phyloP scores from a whole-genome alignment of 495 filamentous ascomycete genomes.

The Neurospora sp. region DNA sequence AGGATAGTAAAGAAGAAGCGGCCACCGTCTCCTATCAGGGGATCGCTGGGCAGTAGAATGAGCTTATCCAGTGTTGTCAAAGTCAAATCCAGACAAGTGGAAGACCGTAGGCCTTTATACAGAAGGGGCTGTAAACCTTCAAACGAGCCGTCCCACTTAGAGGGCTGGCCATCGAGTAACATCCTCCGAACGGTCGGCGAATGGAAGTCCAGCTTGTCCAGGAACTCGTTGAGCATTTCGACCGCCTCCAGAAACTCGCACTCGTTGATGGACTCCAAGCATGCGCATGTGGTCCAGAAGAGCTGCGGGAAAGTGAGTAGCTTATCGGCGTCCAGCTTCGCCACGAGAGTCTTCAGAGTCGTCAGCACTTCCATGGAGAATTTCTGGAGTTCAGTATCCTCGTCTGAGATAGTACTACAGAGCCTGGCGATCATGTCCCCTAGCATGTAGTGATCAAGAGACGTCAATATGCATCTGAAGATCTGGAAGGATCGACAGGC shows the following conservation, averaged over 20 bases:
- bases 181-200: conserved; percentile 55
- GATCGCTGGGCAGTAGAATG: conserved; percentile 66
- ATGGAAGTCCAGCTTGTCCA: conserved; percentile 73
- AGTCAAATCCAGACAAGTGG: conserved; percentile 62
- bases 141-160: conserved; percentile 82
- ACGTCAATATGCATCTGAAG: conserved; percentile 84
- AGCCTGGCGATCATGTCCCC: conserved; percentile 90
- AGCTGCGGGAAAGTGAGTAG: conserved; percentile 81
- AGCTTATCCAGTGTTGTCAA: conserved; percentile 69
- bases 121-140: conserved; percentile 77
- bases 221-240: conserved; percentile 79
- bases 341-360: conserved; percentile 81
- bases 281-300: conserved; percentile 96
- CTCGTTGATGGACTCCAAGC: conserved; percentile 90
- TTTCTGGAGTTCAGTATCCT: conserved; percentile 80
- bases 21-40: conserved; percentile 69
- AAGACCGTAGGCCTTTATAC: conserved; percentile 89
- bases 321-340: conserved; percentile 66
- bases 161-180: conserved; percentile 67
- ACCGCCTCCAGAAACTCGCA: conserved; percentile 85
- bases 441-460: conserved; percentile 84
- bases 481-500: conserved; percentile 96
- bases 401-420: conserved; percentile 91
- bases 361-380: conserved; percentile 98
- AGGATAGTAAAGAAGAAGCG: conserved; percentile 74